phyloP scores from a whole-genome alignment of 129 eudicot genomes.

The Pulicaria dysenterica region DNA sequence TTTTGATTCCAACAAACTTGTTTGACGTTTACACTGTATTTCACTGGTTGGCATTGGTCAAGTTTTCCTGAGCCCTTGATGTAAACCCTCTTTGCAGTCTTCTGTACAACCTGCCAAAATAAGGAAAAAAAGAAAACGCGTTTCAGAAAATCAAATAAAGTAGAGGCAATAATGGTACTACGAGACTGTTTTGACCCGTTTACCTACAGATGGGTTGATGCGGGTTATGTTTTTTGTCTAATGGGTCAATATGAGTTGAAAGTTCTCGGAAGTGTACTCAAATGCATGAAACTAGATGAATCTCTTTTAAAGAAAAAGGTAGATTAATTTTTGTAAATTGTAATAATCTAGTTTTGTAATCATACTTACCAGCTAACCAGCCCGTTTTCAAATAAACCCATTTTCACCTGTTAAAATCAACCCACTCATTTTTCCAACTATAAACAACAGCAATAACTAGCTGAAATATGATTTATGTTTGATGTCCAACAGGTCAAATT shows the following conservation, averaged over 20 bases:
- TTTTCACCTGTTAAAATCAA: background rate
- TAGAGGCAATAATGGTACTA: background rate
- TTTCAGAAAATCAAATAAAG: background rate
- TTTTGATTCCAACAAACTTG: conserved; percentile 65
- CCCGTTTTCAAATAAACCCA: background rate
- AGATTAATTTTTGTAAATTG: no score
- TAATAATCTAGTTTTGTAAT: no score
- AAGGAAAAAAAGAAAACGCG: background rate
- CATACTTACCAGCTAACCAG: no score
- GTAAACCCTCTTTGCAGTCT: conserved; percentile 72
- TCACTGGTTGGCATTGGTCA: conserved; percentile 63
- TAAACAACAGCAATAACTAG: background rate
- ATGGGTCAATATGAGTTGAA: background rate
- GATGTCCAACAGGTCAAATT: no score
- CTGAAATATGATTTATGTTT: no score
- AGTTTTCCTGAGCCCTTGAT: conserved; percentile 72
- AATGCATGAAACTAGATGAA: background rate
- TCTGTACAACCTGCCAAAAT: conserved; percentile 66
- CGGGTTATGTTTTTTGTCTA: background rate
- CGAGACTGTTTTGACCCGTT: background rate
- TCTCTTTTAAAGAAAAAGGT: background rate
- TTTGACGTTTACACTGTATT: conserved; percentile 63
- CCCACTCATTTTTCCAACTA: background rate
- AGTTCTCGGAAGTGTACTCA: no score
- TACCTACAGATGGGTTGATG: background rate